Base-by-base conservation (phyloP, 2,329 filamentous ascomycete species). In the Claviceps purpurea region DNA sequence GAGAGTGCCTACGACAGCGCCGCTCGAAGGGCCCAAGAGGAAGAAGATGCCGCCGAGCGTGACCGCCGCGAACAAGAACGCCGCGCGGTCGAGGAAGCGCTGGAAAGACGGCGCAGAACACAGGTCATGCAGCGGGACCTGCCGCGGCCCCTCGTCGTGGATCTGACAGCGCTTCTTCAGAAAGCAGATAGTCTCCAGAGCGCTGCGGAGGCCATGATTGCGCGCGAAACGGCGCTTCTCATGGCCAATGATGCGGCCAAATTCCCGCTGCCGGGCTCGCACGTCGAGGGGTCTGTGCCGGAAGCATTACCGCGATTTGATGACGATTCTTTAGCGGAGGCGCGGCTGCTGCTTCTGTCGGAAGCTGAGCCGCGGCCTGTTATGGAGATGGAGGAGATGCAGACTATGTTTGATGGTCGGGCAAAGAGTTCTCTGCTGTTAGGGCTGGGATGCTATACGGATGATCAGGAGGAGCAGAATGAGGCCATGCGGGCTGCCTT, bases 51-150 rank as follows among this genome's bases (percentile, higher is more conserved):
- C 4, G 89, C 87, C 16, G 82, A 90, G 57, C 80, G 87, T 39
- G 93, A 97, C 65, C 79, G 82, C 52, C 78, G 87, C 54, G 89
- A 95, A 64, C 78, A 79, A 46, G 81, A 86, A 56, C 79, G 85
- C 49, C 78, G 78, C 41, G 83, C 90, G 61, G 86, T 84, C 61
- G 80, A 69, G 51, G 81, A 90, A 61, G 86, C 84, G 63, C 77
- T 83, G 13, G 90, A 97, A 59, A 86, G 89, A 62, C 84, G 81
- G 65, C 78, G 90, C 49, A 84, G 93, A 60, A 94, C 87, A 1
- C 89, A 95, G 62, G 90, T 95, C n/a, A 82, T 96, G 67, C 91
- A 97, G 68, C 82, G 78, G 59, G 80, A 79, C 4, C 73, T 98
- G 13, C 93, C 93, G 7, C 79, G 91, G 45, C 89, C 93, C 1